phyloP scores from a whole-genome alignment of 2,329 filamentous ascomycete genomes.

The Aspergillus intermedius region DNA sequence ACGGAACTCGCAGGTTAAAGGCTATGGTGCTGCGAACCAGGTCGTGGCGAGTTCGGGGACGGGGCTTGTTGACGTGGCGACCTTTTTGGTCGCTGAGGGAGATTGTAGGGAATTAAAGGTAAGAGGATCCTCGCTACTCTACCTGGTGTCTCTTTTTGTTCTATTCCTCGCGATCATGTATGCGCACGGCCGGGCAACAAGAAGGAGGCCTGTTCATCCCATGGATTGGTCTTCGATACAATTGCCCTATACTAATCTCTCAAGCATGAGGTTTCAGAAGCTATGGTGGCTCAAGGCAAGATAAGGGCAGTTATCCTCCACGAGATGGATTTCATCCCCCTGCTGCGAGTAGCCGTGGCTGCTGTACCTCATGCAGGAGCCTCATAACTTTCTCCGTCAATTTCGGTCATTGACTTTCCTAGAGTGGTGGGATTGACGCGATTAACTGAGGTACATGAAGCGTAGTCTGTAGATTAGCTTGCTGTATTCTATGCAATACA shows the following conservation, averaged over 20 bases:
- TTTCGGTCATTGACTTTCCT: conserved; percentile 11
- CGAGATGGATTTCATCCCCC: conserved; percentile 30
- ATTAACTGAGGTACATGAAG: conserved; percentile 33
- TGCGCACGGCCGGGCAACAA: conserved; percentile 41
- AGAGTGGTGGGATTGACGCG: conserved; percentile 25
- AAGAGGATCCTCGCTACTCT: conserved; percentile 16
- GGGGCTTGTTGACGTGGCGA: conserved; percentile 74
- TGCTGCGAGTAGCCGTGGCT: background rate
- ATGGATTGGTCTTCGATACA: conserved; percentile 54
- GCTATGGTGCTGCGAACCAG: conserved; percentile 74
- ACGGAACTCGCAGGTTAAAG: conserved; percentile 54
- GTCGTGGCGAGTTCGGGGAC: conserved; percentile 60
- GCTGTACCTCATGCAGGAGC: conserved; percentile 3
- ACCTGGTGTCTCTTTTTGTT: conserved; percentile 2
- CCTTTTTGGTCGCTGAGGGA: conserved; percentile 61
- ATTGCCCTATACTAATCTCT: conserved; percentile 46
- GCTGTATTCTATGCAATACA: background rate
- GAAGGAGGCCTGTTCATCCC: conserved; percentile 47
- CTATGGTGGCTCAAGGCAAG: conserved; percentile 1
- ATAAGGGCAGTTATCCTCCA: conserved; percentile 28
- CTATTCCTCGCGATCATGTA: background rate
- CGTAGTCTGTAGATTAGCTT: background rate
- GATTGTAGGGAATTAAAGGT: conserved; percentile 53
- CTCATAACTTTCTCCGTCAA: conserved; percentile 19
- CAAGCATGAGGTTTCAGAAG: conserved; percentile 2